Percentiles rank a stretch among this genome's conserved stretches.
phyloP scores from a whole-genome alignment of 768 basidiomycete species.

The Pleurotus djamor region DNA sequence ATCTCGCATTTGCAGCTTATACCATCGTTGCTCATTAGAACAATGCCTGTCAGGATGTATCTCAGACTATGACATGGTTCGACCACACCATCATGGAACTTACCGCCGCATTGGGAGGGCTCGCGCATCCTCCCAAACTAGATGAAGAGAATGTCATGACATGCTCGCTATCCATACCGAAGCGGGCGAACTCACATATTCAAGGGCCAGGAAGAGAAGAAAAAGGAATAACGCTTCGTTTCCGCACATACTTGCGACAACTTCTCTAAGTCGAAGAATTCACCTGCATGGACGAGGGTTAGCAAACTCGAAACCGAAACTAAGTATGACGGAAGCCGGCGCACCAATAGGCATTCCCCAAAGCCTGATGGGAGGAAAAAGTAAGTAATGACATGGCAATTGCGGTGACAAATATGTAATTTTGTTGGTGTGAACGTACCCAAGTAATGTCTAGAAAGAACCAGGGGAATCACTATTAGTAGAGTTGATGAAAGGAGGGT shows the following conservation, averaged over 20 bases:
- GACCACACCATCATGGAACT: constrained; percentile 18
- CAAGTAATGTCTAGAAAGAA: constrained; percentile 49
- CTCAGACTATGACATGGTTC: too few relatives aligned
- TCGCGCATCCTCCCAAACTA: constrained; percentile 67
- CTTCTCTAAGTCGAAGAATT: constrained; percentile 71
- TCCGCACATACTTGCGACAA: constrained; percentile 55
- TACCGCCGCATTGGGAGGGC: constrained; percentile 71
- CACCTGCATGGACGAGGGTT: constrained; percentile 34
- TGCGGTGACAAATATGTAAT: background rate
- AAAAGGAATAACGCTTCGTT: constrained; percentile 66
- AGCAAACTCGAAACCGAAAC: background rate
- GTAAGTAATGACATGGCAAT: background rate
- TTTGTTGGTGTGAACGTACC: constrained; percentile 33
- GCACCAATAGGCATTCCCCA: constrained; percentile 76
- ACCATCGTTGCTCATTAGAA: too few relatives aligned
- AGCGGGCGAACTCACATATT: constrained; percentile 48
- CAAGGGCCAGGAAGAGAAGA: constrained; percentile 76
- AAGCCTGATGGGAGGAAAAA: constrained; percentile 32
- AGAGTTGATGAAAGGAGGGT: background rate
- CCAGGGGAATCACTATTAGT: background rate
- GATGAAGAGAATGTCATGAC: background rate
- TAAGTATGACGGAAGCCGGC: constrained; percentile 6
- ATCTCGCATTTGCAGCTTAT: too few relatives aligned
- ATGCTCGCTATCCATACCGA: background rate
- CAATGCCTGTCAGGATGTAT: too few relatives aligned